Conservation (phyloP, 129 eudicot genomes). For the Lonicera japonica region DNA sequence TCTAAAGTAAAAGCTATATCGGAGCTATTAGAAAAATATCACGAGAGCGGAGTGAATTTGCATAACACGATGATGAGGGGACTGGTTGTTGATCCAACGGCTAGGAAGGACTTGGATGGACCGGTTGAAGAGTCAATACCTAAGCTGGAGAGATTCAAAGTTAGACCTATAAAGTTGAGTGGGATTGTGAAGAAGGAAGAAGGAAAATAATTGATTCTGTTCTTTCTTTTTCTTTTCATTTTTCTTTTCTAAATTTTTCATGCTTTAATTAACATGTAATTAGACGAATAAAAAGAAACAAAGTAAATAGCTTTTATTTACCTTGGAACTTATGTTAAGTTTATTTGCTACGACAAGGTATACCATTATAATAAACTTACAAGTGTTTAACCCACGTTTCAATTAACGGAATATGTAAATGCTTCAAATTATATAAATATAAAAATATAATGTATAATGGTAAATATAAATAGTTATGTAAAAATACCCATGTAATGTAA, state of each 20-base stretch:
- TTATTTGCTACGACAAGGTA: too few relatives aligned
- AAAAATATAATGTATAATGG: too few relatives aligned
- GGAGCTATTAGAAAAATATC: not conserved
- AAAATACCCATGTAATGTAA: too few relatives aligned
- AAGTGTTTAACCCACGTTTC: too few relatives aligned
- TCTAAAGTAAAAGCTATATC: slow-evolving; percentile 7
- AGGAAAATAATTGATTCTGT: not conserved
- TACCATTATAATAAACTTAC: too few relatives aligned
- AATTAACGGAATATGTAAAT: too few relatives aligned
- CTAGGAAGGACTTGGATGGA: not conserved
- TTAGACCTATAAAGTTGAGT: slow-evolving; percentile 3
- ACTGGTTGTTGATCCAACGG: not conserved
- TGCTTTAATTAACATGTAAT: not conserved
- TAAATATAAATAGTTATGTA: too few relatives aligned
- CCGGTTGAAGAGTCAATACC: not conserved
- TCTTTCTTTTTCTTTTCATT: not conserved
- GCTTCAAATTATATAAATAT: too few relatives aligned
- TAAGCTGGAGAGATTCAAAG: slow-evolving; percentile 13
- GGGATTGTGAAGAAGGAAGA: not conserved
- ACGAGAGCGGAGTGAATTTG: not conserved
- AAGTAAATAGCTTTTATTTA: too few relatives aligned
- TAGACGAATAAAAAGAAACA: too few relatives aligned
- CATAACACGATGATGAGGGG: not conserved
- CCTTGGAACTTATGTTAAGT: too few relatives aligned
- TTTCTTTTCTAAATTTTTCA: not conserved